A percentile compares a stretch with the other conserved stretches of the same genome.
Evolutionary conservation across 2,329 filamentous ascomycete species (phyloP).

Genomic region (Apiospora sp.): DNA sequence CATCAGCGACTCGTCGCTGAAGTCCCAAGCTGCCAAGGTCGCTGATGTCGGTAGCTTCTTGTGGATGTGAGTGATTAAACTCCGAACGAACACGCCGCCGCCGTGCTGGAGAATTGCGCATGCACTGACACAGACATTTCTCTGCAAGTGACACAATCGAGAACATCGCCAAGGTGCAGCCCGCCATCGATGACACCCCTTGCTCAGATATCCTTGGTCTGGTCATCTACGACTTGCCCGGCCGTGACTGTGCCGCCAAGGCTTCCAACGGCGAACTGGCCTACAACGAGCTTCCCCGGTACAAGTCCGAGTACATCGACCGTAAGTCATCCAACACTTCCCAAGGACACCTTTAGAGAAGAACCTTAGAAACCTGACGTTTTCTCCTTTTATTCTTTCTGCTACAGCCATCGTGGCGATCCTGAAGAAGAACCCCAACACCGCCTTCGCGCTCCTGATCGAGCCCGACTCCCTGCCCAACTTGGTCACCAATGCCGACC

Average conservation of each 20-base stretch:
- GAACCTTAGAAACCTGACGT: not conserved
- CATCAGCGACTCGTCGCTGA: constrained; percentile 56
- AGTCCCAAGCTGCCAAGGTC: constrained; percentile 59
- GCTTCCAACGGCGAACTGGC: constrained; percentile 67
- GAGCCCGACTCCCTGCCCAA: constrained; percentile 68
- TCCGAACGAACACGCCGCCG: no score
- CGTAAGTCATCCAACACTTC: constrained; percentile 36
- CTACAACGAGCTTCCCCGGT: constrained; percentile 57
- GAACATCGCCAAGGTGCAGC: constrained; percentile 58
- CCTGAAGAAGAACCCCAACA: constrained; percentile 54
- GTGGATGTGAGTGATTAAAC: no score
- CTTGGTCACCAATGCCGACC: constrained; percentile 63
- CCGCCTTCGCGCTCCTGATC: constrained; percentile 55
- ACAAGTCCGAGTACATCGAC: constrained; percentile 63
- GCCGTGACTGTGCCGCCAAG: constrained; percentile 66
- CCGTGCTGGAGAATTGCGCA: constrained; percentile 36
- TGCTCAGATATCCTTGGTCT: constrained; percentile 52
- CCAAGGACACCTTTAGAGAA: not conserved
- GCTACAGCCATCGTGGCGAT: constrained; percentile 49
- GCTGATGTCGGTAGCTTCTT: constrained; percentile 63
- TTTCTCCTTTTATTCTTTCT: not conserved
- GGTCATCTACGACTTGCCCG: constrained; percentile 66
- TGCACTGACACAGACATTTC: not conserved
- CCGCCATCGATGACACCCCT: constrained; percentile 56
- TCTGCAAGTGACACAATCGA: constrained; percentile 52